phyloP scores from a whole-genome alignment of 2,329 filamentous ascomycete species.

The Aureobasidium sp. region DNA sequence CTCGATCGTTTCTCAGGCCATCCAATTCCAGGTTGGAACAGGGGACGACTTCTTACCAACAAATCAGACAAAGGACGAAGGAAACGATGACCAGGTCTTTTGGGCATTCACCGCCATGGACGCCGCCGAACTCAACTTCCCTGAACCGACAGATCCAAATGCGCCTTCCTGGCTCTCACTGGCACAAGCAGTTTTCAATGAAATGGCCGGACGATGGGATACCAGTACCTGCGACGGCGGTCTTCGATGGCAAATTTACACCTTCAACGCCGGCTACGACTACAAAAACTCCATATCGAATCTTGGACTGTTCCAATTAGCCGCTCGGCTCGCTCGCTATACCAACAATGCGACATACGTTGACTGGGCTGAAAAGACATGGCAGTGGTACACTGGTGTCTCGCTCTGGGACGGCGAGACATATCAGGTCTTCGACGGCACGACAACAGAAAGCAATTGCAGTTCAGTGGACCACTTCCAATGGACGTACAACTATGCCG shows the following conservation, averaged over 20 bases:
- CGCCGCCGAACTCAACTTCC: slow-evolving; percentile 68
- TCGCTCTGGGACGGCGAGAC: slow-evolving; percentile 44
- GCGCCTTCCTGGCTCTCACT: slow-evolving; percentile 60
- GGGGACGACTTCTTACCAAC: slow-evolving; percentile 35
- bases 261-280: slow-evolving; percentile 65
- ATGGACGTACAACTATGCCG: slow-evolving; percentile 43
- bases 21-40: slow-evolving; percentile 33
- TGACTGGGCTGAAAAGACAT: slow-evolving; percentile 48
- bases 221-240: slow-evolving; percentile 59
- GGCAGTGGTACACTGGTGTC: slow-evolving; percentile 31
- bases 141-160: slow-evolving; percentile 54
- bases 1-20: slow-evolving; percentile 31
- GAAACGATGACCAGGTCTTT: slow-evolving; percentile 61
- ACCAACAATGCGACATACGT: slow-evolving; percentile 45
- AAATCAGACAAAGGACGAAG: slow-evolving; percentile 25
- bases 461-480: slow-evolving; percentile 35
- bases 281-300: slow-evolving; percentile 82
- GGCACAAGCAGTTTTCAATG: slow-evolving; percentile 72
- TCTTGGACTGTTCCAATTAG: slow-evolving; percentile 74
- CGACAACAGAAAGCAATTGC: slow-evolving; percentile 36
- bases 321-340: slow-evolving; percentile 41
- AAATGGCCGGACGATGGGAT: slow-evolving; percentile 66
- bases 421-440: slow-evolving; percentile 36
- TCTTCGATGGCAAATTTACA: slow-evolving; percentile 78
- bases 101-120: slow-evolving; percentile 78